A percentile compares a stretch with the other conserved stretches of the same genome.
phyloP scores from a whole-genome alignment of 306 rosid species.

The Prunus fruticosa region DNA sequence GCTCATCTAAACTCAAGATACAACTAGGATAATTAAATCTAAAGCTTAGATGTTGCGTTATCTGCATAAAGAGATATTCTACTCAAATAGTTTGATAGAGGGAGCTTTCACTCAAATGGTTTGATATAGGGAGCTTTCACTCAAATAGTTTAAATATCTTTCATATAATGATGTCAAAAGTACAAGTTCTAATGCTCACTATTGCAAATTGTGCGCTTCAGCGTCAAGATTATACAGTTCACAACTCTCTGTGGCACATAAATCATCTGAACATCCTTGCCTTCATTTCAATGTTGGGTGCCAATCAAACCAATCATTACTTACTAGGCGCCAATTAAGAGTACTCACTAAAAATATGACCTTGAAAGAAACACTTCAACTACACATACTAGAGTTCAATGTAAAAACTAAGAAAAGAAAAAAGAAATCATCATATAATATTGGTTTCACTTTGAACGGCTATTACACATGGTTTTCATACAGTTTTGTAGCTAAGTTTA shows the following conservation, averaged over 20 bases:
- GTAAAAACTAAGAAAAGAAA: neutral
- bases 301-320: neutral
- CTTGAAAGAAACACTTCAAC: neutral
- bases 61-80: neutral
- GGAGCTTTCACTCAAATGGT: neutral
- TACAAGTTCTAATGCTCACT: neutral
- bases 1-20: neutral
- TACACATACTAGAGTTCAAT: neutral
- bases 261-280: neutral
- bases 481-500: slow-evolving; percentile 3
- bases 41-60: neutral
- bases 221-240: neutral
- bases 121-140: neutral
- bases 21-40: neutral
- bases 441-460: neutral
- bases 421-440: neutral
- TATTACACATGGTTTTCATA: neutral
- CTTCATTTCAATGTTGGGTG: neutral
- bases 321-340: neutral
- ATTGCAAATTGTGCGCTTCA: neutral
- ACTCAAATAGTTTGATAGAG: neutral
- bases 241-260: neutral
- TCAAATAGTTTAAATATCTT: neutral
- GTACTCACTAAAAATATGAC: neutral
- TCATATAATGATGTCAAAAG: neutral